phyloP scores from a whole-genome alignment of 1,284 basidiomycete species.

The Apiotrichum mycotoxinovorans region DNA sequence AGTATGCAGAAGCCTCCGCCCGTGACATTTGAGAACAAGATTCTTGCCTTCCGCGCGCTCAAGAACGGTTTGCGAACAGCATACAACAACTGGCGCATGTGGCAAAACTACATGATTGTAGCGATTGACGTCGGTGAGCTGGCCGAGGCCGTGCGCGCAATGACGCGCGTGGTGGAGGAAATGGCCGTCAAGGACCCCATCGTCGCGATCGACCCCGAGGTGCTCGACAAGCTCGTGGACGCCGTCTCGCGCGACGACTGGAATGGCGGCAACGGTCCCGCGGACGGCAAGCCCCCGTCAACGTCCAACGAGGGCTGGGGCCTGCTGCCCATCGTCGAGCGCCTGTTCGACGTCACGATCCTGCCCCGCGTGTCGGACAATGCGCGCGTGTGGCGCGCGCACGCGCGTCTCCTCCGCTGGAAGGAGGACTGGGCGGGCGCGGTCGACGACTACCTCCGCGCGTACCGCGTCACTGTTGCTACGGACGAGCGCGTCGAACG shows the following conservation, averaged over 20 bases:
- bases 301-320: conserved; percentile 67
- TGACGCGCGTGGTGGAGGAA: conserved; percentile 77
- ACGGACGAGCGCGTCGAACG: conserved; percentile 63
- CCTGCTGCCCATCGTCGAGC: conserved; percentile 59
- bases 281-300: conserved; percentile 26
- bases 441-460: conserved; percentile 74
- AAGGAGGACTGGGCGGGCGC: conserved; percentile 69
- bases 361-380: conserved; percentile 69
- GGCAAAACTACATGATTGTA: conserved; percentile 96
- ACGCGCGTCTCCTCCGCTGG: conserved; percentile 73
- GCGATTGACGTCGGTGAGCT: conserved; percentile 90
- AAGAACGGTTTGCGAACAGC: conserved; percentile 78
- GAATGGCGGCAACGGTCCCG: conserved; percentile 43
- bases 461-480: conserved; percentile 70
- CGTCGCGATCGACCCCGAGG: conserved; percentile 70
- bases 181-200: conserved; percentile 60
- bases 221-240: conserved; percentile 80
- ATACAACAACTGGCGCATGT: conserved; percentile 95
- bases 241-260: conserved; percentile 65
- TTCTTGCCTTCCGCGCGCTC: conserved; percentile 90
- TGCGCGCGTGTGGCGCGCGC: conserved; percentile 71
- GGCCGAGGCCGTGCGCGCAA: conserved; percentile 77
- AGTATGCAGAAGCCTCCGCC: conserved; percentile 16
- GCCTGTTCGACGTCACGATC: conserved; percentile 70
- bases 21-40: conserved; percentile 60